phyloP scores from a whole-genome alignment of 2,329 filamentous ascomycete genomes.

The Microascus cirrosus region DNA sequence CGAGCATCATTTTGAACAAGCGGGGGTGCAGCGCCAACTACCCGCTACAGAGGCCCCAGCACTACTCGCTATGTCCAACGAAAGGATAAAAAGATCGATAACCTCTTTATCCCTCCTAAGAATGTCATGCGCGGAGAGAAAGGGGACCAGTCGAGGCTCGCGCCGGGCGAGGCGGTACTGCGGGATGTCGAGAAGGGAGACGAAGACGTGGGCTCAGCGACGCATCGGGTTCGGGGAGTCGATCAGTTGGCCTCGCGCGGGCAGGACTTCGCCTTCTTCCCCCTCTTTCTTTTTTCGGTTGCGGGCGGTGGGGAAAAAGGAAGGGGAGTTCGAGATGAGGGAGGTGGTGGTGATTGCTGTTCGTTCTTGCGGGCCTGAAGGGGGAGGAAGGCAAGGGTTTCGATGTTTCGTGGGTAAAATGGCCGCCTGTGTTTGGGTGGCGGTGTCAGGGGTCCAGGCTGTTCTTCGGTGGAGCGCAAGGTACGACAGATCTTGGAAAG shows the following conservation, averaged over 20 bases:
- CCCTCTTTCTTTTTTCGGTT: neutral
- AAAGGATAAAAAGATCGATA: neutral
- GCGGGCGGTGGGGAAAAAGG: neutral
- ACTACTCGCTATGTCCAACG: neutral
- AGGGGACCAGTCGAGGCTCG: conserved; percentile 9
- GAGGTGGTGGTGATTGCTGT: neutral
- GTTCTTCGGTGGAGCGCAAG: neutral
- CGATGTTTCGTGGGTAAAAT: conserved; percentile 5
- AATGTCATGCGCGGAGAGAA: neutral
- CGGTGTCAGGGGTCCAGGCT: neutral
- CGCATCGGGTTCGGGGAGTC: neutral
- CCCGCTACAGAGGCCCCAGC: neutral
- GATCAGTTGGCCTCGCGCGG: neutral
- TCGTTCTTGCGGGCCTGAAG: neutral
- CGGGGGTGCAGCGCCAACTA: conserved; percentile 8
- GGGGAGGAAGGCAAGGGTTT: neutral
- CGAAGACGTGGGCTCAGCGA: neutral
- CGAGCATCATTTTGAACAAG: conserved; percentile 25
- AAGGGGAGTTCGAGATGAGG: neutral
- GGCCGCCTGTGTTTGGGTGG: neutral
- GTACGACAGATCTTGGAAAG: neutral
- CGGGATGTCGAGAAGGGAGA: neutral
- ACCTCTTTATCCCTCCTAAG: neutral
- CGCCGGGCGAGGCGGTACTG: conserved; percentile 13
- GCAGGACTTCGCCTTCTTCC: neutral